Evolutionary conservation across 2,329 filamentous ascomycete species (phyloP).

Genomic region (Nemania diffusa): DNA sequence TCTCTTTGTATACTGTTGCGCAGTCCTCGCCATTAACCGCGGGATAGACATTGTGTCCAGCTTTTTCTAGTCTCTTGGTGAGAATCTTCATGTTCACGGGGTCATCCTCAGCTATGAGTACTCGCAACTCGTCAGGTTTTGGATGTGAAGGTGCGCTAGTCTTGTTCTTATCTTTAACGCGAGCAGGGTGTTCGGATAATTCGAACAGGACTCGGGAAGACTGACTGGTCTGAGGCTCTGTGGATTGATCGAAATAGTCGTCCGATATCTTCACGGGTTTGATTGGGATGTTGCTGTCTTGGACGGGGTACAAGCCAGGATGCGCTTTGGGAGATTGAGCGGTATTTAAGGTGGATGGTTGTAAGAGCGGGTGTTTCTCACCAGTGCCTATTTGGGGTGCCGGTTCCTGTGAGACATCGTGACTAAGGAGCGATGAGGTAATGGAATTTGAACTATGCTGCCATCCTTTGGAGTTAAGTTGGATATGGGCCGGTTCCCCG

Average conservation of each 20-base stretch:
- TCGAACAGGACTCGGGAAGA: conserved; percentile 56
- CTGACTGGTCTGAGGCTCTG: conserved; percentile 46
- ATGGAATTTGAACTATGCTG: conserved; percentile 27
- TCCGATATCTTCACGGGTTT: conserved; percentile 61
- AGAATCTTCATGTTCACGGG: conserved; percentile 87
- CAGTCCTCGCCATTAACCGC: conserved; percentile 89
- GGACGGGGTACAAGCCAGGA: conserved; percentile 53
- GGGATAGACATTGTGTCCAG: conserved; percentile 76
- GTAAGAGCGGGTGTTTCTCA: conserved; percentile 19
- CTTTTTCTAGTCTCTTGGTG: conserved; percentile 80
- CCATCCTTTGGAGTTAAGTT: conserved; percentile 39
- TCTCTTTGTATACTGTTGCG: conserved; percentile 73
- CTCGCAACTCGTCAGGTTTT: conserved; percentile 58
- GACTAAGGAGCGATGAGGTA: conserved; percentile 29
- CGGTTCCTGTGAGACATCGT: conserved; percentile 3
- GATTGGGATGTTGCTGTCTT: conserved; percentile 58
- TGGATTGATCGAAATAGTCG: conserved; percentile 54
- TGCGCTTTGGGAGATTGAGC: conserved; percentile 41
- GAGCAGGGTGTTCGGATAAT: conserved; percentile 41
- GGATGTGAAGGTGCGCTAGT: not conserved
- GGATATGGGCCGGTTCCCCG: conserved; percentile 27
- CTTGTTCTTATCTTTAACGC: conserved; percentile 8
- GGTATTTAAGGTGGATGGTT: conserved; percentile 17
- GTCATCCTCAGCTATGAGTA: conserved; percentile 88
- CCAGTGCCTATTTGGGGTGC: not conserved